These are phyloP conservation scores for Coelastrella sp. DNA, from an alignment of 139 green algal genomes.

Conservation along the genomic window DNA sequence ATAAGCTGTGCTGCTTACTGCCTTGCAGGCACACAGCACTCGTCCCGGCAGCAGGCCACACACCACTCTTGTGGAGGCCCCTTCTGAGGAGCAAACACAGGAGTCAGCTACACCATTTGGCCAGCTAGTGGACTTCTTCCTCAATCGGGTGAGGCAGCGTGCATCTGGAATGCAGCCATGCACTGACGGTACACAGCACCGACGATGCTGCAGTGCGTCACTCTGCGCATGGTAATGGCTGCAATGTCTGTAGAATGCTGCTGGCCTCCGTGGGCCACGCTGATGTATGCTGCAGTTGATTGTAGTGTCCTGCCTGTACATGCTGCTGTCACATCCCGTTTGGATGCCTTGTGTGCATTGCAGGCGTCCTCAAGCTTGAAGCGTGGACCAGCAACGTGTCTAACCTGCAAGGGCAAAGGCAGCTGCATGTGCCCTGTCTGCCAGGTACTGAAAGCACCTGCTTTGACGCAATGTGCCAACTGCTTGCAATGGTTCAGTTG, in stretches of 20 bases:
- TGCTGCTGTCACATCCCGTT: neutral
- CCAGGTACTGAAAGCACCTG: neutral
- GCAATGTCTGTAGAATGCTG: neutral
- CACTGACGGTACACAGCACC: too few species aligned
- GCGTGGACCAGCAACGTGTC: constrained; percentile 32
- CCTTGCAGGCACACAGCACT: neutral
- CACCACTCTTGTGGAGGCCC: neutral
- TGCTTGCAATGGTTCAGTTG: neutral
- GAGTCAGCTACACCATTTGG: neutral
- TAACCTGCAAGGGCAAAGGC: constrained; percentile 33
- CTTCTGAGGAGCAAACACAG: neutral
- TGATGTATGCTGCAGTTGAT: neutral
- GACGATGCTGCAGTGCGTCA: neutral
- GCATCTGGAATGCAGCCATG: neutral
- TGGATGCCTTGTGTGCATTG: neutral
- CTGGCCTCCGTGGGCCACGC: neutral
- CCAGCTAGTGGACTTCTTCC: constrained; percentile 2
- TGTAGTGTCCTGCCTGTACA: neutral
- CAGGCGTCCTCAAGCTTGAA: constrained; percentile 4
- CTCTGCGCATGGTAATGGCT: neutral
- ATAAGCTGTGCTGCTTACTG: too few species aligned
- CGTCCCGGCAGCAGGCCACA: neutral
- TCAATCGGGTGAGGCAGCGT: constrained; percentile 13
- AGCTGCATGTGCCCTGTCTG: constrained; percentile 20
- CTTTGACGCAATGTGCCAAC: neutral